Base-by-base conservation (phyloP, 495 filamentous ascomycete genomes). In the Penicillium argentinense region DNA sequence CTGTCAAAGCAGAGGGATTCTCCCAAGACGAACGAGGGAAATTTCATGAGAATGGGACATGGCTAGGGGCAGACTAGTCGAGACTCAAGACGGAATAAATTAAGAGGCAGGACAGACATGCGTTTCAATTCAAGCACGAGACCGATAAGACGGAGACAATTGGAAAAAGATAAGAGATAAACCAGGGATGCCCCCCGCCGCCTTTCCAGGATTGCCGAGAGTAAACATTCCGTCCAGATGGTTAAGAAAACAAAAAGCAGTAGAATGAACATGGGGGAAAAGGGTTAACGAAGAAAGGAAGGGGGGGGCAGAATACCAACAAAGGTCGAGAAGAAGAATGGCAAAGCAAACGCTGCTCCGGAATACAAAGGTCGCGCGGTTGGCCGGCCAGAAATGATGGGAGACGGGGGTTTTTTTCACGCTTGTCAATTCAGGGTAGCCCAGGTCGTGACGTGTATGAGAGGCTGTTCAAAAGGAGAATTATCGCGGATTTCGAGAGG, bases 141-240 rank as follows among this genome's bases (percentile, higher is more conserved):
- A 58, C 47, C 53, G 42, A 51, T 54, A 56, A 59, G 24, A 50
- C 49, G 48, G 43, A 52, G 56, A 54, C 47, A 51, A 54, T 18
- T 36, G 16, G 38, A 53, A 52, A 58, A 55, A 56, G 47, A 58
- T 58, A 60, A 58, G 45, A 50, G 45, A 50, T 54, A 51, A 57
- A 61, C 51, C 68, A 60, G 58, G 58, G 57, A 56, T 53, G 33
- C 33, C 62, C n/a, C 65, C 62, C 61, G 52, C 60, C 55, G 57
- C 60, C 49, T 56, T 61, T 52, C 57, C 61, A 62, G 54, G 50
- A 58, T n/a, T 66, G 56, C 56, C 53, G 51, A 49, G 57, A 53
- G 49, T 51, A 54, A 51, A 57, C 40, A 57, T 57, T 55, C 56
- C 51, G 43, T 54, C 45, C 51, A 67, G 57, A 66, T 56, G 63